These are phyloP conservation scores for Sanguinoderma infundibulare DNA, from an alignment of 1,284 basidiomycete genomes.

Conservation along the genomic window DNA sequence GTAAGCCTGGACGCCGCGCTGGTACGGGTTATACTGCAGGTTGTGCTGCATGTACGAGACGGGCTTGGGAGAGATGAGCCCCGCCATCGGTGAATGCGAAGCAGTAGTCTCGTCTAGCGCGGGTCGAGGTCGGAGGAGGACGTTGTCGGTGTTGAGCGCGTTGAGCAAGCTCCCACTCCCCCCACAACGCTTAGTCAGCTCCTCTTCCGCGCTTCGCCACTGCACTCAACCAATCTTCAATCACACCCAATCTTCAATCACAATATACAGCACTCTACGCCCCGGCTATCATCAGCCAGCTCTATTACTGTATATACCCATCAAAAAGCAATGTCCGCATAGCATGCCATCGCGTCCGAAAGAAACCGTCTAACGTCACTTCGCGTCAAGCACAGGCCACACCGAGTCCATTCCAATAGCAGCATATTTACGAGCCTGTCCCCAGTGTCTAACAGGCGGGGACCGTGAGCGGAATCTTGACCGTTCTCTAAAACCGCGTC, in stretches of 20 bases:
- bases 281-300: not conserved
- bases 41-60: conserved; percentile 64
- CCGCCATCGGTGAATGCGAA: conserved; percentile 50
- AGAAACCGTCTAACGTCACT: not conserved
- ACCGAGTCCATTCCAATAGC: not conserved
- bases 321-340: not conserved
- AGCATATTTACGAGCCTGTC: not conserved
- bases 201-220: not conserved
- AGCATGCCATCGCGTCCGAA: not conserved
- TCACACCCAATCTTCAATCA: too few relatives aligned
- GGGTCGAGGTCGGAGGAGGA: not conserved
- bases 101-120: conserved; percentile 14
- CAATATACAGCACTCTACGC: not conserved
- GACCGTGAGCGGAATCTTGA: conserved; percentile 47
- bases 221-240: too few relatives aligned
- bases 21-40: conserved; percentile 55
- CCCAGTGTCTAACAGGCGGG: conserved; percentile 38
- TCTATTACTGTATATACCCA: too few relatives aligned
- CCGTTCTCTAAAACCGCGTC: conserved; percentile 37
- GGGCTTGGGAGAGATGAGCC: conserved; percentile 62
- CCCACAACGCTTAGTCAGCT: conserved; percentile 6
- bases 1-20: conserved; percentile 32
- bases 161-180: not conserved
- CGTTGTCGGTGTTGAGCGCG: conserved; percentile 6
- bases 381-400: not conserved